phyloP scores from a whole-genome alignment of 176 grass and related monocot species.

The Zea luxurians region DNA sequence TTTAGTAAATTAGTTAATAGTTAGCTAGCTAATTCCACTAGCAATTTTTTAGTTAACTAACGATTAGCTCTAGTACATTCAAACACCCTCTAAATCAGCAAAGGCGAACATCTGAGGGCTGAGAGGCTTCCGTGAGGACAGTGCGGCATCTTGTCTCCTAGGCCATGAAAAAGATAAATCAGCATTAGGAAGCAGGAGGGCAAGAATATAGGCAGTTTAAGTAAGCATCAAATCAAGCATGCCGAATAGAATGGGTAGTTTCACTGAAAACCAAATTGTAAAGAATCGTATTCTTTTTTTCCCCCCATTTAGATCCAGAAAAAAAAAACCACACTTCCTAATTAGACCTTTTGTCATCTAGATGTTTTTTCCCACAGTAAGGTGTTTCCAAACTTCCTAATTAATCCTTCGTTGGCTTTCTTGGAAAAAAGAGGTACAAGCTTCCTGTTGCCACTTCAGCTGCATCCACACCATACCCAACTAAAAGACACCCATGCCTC shows the following conservation, averaged over 20 bases:
- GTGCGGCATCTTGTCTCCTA: constrained; percentile 32
- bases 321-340: constrained; percentile 22
- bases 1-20: too few species aligned
- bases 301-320: constrained; percentile 26
- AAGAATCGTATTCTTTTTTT: constrained; percentile 40
- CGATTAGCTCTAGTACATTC: too few species aligned
- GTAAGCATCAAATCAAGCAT: constrained; percentile 41
- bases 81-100: neutral
- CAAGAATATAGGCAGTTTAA: constrained; percentile 45
- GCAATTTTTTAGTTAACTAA: too few species aligned
- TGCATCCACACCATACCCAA: constrained; percentile 38
- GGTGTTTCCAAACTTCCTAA: too few species aligned
- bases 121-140: constrained; percentile 31
- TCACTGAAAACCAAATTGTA: constrained; percentile 34
- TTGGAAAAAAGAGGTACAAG: constrained; percentile 29
- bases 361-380: constrained; percentile 15
- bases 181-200: constrained; percentile 7
- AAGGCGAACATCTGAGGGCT: constrained; percentile 37
- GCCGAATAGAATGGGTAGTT: constrained; percentile 43
- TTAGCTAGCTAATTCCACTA: too few species aligned
- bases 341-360: constrained; percentile 5
- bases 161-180: constrained; percentile 12
- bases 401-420: constrained; percentile 22
- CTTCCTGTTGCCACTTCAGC: constrained; percentile 37
- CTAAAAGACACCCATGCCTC: constrained; percentile 44